These are phyloP conservation scores for Diplodia intermedia DNA, from an alignment of 2,329 filamentous ascomycete genomes.

Conservation along the genomic window DNA sequence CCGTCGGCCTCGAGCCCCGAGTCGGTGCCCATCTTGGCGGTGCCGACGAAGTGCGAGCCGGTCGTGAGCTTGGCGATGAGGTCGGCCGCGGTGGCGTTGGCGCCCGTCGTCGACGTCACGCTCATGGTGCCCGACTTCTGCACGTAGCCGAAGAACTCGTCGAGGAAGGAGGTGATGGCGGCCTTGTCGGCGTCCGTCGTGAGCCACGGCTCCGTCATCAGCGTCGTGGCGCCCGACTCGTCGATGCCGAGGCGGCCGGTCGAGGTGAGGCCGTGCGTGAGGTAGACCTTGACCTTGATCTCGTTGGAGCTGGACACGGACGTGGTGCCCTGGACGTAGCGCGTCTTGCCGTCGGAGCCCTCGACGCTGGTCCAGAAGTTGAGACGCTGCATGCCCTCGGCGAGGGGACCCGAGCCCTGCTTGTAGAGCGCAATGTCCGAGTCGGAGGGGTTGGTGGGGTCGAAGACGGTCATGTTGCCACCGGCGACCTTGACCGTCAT, in stretches of 20 bases:
- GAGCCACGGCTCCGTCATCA: slow-evolving; percentile 60
- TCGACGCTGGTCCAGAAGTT: slow-evolving; percentile 57
- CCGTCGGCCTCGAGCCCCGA: slow-evolving; percentile 61
- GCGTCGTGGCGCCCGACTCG: slow-evolving; percentile 48
- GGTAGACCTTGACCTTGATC: slow-evolving; percentile 45
- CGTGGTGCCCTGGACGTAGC: slow-evolving; percentile 56
- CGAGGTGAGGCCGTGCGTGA: slow-evolving; percentile 38
- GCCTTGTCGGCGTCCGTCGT: slow-evolving; percentile 54
- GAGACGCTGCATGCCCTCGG: slow-evolving; percentile 57
- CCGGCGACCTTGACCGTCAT: slow-evolving; percentile 40
- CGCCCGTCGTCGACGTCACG: slow-evolving; percentile 48
- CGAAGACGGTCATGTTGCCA: slow-evolving; percentile 37
- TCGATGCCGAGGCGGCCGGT: slow-evolving; percentile 43
- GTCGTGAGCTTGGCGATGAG: slow-evolving; percentile 39
- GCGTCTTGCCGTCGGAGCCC: slow-evolving; percentile 49
- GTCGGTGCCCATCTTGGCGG: slow-evolving; percentile 59
- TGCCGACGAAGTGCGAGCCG: slow-evolving; percentile 49
- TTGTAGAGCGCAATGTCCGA: slow-evolving; percentile 44
- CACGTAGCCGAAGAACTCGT: slow-evolving; percentile 52
- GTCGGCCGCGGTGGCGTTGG: slow-evolving; percentile 51
- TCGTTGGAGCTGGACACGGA: slow-evolving; percentile 48
- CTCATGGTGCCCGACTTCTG: slow-evolving; percentile 42
- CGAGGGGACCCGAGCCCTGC: slow-evolving; percentile 50
- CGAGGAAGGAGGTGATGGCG: slow-evolving; percentile 54
- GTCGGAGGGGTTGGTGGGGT: slow-evolving; percentile 42